Base-by-base conservation (phyloP, 2,329 filamentous ascomycete species). In the Dryadomyces quercivorus region DNA sequence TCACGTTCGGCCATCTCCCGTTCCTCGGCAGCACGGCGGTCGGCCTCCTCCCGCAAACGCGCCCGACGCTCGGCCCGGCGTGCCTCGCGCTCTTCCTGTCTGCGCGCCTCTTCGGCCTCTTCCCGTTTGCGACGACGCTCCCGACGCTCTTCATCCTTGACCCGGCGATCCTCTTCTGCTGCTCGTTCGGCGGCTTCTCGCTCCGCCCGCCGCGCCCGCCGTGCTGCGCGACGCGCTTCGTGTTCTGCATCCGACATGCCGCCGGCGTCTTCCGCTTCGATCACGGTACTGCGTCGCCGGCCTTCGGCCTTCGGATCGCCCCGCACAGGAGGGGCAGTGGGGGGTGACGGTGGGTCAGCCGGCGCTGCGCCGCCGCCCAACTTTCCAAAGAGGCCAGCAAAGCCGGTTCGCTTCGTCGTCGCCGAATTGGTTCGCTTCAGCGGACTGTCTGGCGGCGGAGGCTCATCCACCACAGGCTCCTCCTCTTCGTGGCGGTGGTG, bases 331-430 rank as follows among this genome's bases (percentile, higher is more conserved):
- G 36, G 36, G 36, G 36, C 10, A 40, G 36, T 21, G 12, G 50
- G 55, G 18, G 54, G 53, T 21, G 51, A 22, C 1, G 47, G 26
- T 31, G 26, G 26, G 26, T 31, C 26, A 31, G 26, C 44, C 1
- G 45, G 36, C 67, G 50, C 72, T 72, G 9, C 1, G 26, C 74
- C 69, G 47, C 73, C 74, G 55, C 67, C 69, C 15, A 84, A 66
- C 34, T 80, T 79, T 51, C 81, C 80, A 59, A 90, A 82, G 6
- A 89, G 71, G 31, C 79, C 76, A 26, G 76, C 72, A 22, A 84
- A 66, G 4, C 75, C 77, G 63, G 73, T 75, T 52, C 80, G 68
- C 63, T 82, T 85, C 64, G 80, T 84, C 3, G 81, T 74, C 53
- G 71, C 77, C 4, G 84, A 84, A 59, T 76, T 80, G 42, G 81